These are phyloP conservation scores for Microbotryum silenes-acaulis DNA, from an alignment of 1,284 basidiomycete genomes.

Conservation along the genomic window DNA sequence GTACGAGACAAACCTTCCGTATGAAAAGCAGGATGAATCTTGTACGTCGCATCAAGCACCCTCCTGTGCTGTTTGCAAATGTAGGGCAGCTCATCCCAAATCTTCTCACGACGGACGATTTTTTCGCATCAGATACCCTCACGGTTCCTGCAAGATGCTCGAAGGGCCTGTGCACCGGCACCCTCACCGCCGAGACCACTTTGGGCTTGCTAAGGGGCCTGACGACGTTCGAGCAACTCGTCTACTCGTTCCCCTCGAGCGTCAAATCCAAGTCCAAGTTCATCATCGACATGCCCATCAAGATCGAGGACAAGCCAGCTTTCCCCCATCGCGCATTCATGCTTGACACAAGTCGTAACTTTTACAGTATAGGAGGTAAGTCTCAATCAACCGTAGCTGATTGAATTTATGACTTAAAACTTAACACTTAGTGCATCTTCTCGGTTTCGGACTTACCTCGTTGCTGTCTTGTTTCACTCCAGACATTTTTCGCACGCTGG, in stretches of 20 bases:
- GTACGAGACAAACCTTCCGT: background rate
- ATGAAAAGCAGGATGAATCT: conserved; percentile 1
- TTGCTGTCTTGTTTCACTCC: background rate
- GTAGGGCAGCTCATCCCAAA: background rate
- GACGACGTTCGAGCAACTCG: conserved; percentile 70
- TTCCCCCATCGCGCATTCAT: conserved; percentile 58
- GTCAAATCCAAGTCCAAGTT: background rate
- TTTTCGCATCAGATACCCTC: background rate
- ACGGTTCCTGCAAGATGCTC: background rate
- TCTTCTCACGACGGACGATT: background rate
- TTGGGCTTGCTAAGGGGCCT: conserved; percentile 72
- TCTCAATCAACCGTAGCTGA: no score
- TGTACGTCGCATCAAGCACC: background rate
- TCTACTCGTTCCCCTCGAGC: conserved; percentile 37
- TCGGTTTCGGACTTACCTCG: no score
- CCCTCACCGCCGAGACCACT: conserved; percentile 59
- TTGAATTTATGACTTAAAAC: no score
- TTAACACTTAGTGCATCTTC: no score
- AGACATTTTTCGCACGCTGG: conserved; percentile 64
- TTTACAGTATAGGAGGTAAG: conserved; percentile 39
- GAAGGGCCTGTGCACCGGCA: conserved; percentile 42
- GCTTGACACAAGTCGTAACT: conserved; percentile 69
- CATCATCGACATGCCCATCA: conserved; percentile 43
- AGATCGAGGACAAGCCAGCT: conserved; percentile 43
- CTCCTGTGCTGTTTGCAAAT: background rate